These are phyloP conservation scores for Ceratobasidium theobromae DNA, from an alignment of 1,284 basidiomycete genomes.

Conservation along the genomic window DNA sequence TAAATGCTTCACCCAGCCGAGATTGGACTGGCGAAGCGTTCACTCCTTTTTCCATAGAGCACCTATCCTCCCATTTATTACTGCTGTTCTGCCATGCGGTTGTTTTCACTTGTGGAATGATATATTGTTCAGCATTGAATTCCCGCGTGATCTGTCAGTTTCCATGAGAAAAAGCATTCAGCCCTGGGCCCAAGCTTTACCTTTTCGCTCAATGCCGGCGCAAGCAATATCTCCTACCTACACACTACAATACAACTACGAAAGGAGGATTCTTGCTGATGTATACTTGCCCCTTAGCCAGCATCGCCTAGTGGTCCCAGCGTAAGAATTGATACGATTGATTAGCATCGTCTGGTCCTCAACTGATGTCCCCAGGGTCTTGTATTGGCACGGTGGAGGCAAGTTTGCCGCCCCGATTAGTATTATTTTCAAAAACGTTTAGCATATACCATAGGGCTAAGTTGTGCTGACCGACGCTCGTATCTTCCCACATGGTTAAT, in stretches of 20 bases:
- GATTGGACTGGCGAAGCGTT: constrained; percentile 15
- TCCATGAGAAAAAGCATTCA: background rate
- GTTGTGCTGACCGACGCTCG: constrained; percentile 17
- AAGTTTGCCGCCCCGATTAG: no score
- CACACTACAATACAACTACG: background rate
- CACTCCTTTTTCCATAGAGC: constrained; percentile 28
- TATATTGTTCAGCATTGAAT: constrained; percentile 7
- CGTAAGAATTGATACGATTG: background rate
- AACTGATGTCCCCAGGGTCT: background rate
- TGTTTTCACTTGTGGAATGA: constrained; percentile 28
- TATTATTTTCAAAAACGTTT: no score
- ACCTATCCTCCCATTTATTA: constrained; percentile 23
- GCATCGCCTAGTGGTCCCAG: background rate
- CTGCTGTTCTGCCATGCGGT: constrained; percentile 10
- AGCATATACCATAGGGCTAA: background rate
- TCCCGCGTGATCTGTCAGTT: background rate
- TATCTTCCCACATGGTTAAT: constrained; percentile 24
- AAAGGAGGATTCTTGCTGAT: background rate
- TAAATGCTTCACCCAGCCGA: constrained; percentile 40
- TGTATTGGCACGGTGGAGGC: constrained; percentile 28
- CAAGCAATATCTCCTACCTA: background rate
- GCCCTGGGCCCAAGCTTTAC: background rate
- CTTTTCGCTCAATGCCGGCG: background rate
- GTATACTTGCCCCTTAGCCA: constrained; percentile 5
- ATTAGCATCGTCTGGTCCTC: background rate